Conservation (phyloP, 208 protist species). For the Phytomonas sp. region DNA sequence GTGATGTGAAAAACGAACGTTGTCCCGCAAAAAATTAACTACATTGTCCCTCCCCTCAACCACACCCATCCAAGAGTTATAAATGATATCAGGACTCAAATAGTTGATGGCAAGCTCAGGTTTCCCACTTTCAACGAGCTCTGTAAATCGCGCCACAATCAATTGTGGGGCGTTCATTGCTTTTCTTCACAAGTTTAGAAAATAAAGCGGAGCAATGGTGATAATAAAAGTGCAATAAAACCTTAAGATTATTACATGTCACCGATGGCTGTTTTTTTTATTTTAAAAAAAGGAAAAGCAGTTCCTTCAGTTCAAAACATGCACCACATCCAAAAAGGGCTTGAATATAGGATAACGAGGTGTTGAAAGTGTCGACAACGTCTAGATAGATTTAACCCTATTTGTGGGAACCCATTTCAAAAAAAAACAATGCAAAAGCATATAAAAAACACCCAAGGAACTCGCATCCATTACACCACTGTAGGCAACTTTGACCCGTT, state of each 20-base stretch:
- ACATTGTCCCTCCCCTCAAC: slow-evolving; percentile 71
- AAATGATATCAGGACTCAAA: slow-evolving; percentile 60
- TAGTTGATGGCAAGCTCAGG: slow-evolving; percentile 56
- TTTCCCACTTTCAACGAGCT: slow-evolving; percentile 43
- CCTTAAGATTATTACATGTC: no score
- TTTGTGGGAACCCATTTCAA: background rate
- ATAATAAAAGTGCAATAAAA: background rate
- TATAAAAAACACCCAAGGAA: background rate
- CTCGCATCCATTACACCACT: background rate
- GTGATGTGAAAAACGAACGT: slow-evolving; percentile 65
- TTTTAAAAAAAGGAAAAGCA: background rate
- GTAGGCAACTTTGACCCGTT: background rate
- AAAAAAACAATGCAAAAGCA: background rate
- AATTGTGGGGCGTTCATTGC: slow-evolving; percentile 45
- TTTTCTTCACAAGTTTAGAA: background rate
- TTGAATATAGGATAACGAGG: background rate
- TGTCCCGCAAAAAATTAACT: slow-evolving; percentile 64
- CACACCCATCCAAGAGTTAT: slow-evolving; percentile 73
- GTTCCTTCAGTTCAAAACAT: background rate
- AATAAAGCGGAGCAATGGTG: background rate
- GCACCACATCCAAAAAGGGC: background rate
- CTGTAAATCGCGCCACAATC: slow-evolving; percentile 47
- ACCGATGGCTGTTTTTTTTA: background rate
- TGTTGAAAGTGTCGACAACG: background rate
- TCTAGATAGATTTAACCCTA: background rate